Conservation (phyloP, 2,329 filamentous ascomycete genomes). For the Fusarium sp. region DNA sequence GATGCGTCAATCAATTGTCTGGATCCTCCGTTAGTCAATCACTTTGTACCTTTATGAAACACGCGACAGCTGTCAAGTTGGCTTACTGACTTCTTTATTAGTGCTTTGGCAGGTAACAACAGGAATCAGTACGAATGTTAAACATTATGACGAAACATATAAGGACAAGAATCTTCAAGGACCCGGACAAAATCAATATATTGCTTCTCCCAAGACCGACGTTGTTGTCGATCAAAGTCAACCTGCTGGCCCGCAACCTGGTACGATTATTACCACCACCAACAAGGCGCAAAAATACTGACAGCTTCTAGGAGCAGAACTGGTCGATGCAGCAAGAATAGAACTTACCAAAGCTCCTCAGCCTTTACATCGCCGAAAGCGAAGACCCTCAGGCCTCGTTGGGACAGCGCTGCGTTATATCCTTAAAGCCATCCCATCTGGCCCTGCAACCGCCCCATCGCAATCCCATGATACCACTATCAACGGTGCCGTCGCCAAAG, state of each 20-base stretch:
- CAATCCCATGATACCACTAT: slow-evolving; percentile 52
- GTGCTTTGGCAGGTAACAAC: slow-evolving; percentile 62
- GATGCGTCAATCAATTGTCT: slow-evolving; percentile 58
- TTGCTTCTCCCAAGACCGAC: slow-evolving; percentile 49
- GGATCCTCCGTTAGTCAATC: slow-evolving; percentile 55
- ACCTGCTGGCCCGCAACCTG: slow-evolving; percentile 52
- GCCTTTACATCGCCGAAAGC: slow-evolving; percentile 58
- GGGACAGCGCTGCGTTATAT: slow-evolving; percentile 59
- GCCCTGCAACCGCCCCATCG: slow-evolving; percentile 62
- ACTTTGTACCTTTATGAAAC: slow-evolving; percentile 13
- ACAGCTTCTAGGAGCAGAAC: slow-evolving; percentile 60
- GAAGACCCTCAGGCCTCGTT: slow-evolving; percentile 59
- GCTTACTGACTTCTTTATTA: slow-evolving; percentile 48
- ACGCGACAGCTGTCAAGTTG: slow-evolving; percentile 39
- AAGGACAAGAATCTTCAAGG: slow-evolving; percentile 48
- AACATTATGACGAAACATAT: slow-evolving; percentile 53
- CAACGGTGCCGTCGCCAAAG: slow-evolving; percentile 61
- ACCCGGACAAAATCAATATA: slow-evolving; percentile 49
- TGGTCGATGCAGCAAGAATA: slow-evolving; percentile 64
- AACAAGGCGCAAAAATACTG: slow-evolving; percentile 19
- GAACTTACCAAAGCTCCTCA: slow-evolving; percentile 64
- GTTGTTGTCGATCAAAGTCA: slow-evolving; percentile 47
- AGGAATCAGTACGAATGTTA: slow-evolving; percentile 55
- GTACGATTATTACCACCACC: slow-evolving; percentile 46
- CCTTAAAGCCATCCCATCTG: slow-evolving; percentile 62